These are phyloP conservation scores for Kluyveromyces lactis DNA, from an alignment of 805 yeast genomes.

Conservation along the genomic window DNA sequence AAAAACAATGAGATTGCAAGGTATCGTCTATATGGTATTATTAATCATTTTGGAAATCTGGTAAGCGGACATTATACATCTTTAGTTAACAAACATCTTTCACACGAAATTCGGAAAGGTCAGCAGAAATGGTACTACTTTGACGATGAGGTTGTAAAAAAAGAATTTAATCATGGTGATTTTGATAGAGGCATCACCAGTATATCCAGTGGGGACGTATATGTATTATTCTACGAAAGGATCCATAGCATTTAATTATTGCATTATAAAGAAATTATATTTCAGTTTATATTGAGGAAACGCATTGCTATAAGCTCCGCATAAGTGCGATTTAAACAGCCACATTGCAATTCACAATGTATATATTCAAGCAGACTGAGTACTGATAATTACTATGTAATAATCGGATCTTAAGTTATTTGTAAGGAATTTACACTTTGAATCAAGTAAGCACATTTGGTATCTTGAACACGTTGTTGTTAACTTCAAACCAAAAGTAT, in stretches of 20 bases:
- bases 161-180: constrained; percentile 40
- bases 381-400: too few relatives aligned
- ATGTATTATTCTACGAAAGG: constrained; percentile 58
- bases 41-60: constrained; percentile 63
- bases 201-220: constrained; percentile 51
- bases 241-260: constrained; percentile 6
- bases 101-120: constrained; percentile 26
- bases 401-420: too few relatives aligned
- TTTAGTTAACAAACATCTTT: constrained; percentile 42
- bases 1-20: constrained; percentile 28
- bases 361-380: too few relatives aligned
- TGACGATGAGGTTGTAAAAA: constrained; percentile 57
- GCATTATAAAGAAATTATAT: too few relatives aligned
- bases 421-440: too few relatives aligned
- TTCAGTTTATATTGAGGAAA: too few relatives aligned
- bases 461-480: too few relatives aligned
- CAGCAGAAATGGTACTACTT: constrained; percentile 60
- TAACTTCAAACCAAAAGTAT: too few relatives aligned
- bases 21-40: constrained; percentile 53
- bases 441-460: too few relatives aligned
- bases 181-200: constrained; percentile 30
- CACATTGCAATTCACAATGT: too few relatives aligned
- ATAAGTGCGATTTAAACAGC: too few relatives aligned
- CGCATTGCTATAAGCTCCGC: too few relatives aligned
- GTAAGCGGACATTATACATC: constrained; percentile 75